Base-by-base conservation (phyloP, 2,329 filamentous ascomycete genomes). In the Stagonosporopsis tanaceti region DNA sequence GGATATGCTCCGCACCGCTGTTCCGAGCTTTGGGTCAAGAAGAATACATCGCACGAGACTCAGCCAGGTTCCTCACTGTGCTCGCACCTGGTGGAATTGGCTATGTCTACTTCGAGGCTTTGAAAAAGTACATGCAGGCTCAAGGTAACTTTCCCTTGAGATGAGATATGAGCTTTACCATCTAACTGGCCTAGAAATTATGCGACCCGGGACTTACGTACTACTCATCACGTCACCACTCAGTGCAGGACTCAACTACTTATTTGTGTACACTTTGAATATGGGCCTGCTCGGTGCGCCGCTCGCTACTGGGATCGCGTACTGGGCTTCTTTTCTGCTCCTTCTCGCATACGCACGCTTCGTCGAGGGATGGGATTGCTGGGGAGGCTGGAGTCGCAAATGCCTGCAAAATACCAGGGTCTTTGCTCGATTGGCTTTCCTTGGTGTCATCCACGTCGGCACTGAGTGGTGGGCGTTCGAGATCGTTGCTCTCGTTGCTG, bases 381-480 rank as follows among this genome's bases (percentile, higher is more conserved):
- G 92, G 92, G 90, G 89, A 42, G 92, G 92, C 0, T 87, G 87
- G 74, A 85, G 85, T 6, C 81, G 82, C 4, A 83, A 82, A 45
- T 89, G 88, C 2, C 71, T 90, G n/a, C 79, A 84, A 1, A 90
- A 93, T 66, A 80, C 90, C 15, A 78, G 84, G 15, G 87, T 87
- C 0, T 96, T 96, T 72, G 83, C 90, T 1, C 86, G 87, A 9
- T 85, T 96, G 3, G 91, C 92, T 0, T 76, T 89, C 14, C 80
- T 96, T 0, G 93, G 92, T 0, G 82, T 96, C 39, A 78, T 96
- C 3, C 92, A 96, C 62, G 90, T 96, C 5, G 93, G 91, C 3
- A 95, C 92, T 0, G 93, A 96, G 76, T 96, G 92, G 92, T 96
- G 92, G 92, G 93, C 92, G 0, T 96, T 96, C 67, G 92, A 96